Conservation (phyloP, 1,284 basidiomycete species). For the Fereydounia khargensis region DNA sequence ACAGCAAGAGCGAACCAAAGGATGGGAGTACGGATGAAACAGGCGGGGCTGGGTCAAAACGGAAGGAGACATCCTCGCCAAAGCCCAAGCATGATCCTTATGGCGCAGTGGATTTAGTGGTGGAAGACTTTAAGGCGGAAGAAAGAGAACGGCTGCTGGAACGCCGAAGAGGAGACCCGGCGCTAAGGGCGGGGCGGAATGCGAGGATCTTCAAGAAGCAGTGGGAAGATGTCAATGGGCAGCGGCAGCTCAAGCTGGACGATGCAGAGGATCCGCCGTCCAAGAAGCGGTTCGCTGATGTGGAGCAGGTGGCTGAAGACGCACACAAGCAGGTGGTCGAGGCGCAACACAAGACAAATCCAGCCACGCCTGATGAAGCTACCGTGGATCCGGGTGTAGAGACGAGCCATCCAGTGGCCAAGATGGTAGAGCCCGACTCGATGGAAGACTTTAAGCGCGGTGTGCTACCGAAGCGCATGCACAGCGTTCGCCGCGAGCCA, state of each 20-base stretch:
- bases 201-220: constrained; percentile 41
- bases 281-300: no score
- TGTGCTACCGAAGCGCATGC: neutral
- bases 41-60: neutral
- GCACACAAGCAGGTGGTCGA: neutral
- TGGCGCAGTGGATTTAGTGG: constrained; percentile 40
- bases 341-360: neutral
- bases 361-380: no score
- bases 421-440: neutral
- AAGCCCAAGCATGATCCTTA: constrained; percentile 12
- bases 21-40: neutral
- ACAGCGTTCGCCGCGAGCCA: no score
- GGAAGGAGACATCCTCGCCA: neutral
- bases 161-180: constrained; percentile 40
- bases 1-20: neutral
- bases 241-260: neutral
- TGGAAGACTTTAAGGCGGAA: constrained; percentile 43
- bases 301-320: neutral
- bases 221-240: constrained; percentile 8
- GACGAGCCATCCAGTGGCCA: neutral
- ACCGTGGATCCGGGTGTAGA: neutral
- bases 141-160: constrained; percentile 40
- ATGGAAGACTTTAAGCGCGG: neutral
- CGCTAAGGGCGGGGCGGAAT: constrained; percentile 31
- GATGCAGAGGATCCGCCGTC: neutral